Evolutionary conservation across 2,329 filamentous ascomycete species (phyloP), one percentile per base, ranked within the genome.

Genomic region (Ophiocordyceps unilateralis): DNA sequence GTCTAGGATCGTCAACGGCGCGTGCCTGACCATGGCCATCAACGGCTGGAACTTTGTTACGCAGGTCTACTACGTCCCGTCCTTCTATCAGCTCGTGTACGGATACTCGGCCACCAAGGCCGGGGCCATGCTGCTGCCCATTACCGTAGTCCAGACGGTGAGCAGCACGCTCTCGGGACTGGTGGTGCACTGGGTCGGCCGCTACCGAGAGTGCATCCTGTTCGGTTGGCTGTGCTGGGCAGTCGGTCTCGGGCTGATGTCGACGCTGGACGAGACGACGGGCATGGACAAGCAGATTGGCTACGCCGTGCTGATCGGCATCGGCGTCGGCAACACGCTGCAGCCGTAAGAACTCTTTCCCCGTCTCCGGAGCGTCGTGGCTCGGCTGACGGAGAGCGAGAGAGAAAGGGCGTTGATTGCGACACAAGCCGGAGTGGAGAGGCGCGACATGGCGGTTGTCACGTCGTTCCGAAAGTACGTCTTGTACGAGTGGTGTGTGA

Each of bases 11-110:
- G 69, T 74, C 24, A 71, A 70, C 30, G 70, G 72, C 1, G 68
- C 70, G 1, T 73, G 68, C 45, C 48, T 75, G 17, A 73, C 69
- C 15, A 73, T 72, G 68, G 68, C 70, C 30, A 66, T 75, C 51
- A 74, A 74, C 41, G 71, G 72, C 4, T 75, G 72, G 71, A 74
- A 74, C 48, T 74, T 74, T 44, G 59, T 74, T 21, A 65, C 72
- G n/a, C 71, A 75, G 47, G 58, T 71, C 8, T 70, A 70, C 47
- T 70, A 64, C 44, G 61, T 67, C 5, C 63, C 63, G 0, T 58
- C 61, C 0, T 68, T 68, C 46, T 68, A 69, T 46, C 67, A 68
- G 42, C 60, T 68, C 11, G 61, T 58, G 1, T 67, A 65, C 43
- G 59, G 56, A 19, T 68, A 66, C 48, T 63, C 58, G 0, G 60